phyloP scores from a whole-genome alignment of 1,284 basidiomycete genomes.

The Pyrrhoderma lamaoense region DNA sequence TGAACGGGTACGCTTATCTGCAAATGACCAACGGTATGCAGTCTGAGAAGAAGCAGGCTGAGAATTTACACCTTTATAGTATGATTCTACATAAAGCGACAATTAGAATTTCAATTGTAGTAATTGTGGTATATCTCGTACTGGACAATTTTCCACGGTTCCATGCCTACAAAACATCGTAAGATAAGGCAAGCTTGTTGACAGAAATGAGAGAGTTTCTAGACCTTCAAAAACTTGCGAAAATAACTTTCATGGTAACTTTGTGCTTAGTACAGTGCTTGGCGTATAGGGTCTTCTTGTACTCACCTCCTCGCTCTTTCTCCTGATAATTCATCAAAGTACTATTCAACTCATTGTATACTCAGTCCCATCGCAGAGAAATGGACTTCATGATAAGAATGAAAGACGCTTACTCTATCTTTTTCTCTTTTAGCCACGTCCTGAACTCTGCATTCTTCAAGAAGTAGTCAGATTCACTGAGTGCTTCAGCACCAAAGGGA shows the following conservation, averaged over 20 bases:
- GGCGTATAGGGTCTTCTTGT: background rate
- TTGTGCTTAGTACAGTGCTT: no score
- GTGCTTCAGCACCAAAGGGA: slow-evolving; percentile 46
- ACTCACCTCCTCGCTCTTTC: slow-evolving; percentile 66
- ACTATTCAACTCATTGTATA: slow-evolving; percentile 34
- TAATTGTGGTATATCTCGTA: slow-evolving; percentile 26
- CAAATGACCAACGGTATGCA: slow-evolving; percentile 53
- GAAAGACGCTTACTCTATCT: slow-evolving; percentile 46
- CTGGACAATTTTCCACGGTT: slow-evolving; percentile 65
- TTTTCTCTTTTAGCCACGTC: slow-evolving; percentile 75
- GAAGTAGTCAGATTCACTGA: slow-evolving; percentile 72
- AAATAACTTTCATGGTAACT: slow-evolving; percentile 80
- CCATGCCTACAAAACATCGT: slow-evolving; percentile 47
- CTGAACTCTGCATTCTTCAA: slow-evolving; percentile 71
- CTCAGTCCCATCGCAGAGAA: background rate
- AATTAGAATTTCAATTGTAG: background rate
- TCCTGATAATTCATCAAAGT: slow-evolving; percentile 69
- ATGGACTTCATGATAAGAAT: background rate
- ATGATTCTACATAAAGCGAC: slow-evolving; percentile 34
- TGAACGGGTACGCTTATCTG: slow-evolving; percentile 36
- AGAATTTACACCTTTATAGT: slow-evolving; percentile 52
- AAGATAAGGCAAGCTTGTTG: slow-evolving; percentile 7
- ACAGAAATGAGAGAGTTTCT: slow-evolving; percentile 1
- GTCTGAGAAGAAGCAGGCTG: slow-evolving; percentile 52
- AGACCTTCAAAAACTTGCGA: slow-evolving; percentile 74